phyloP scores from a whole-genome alignment of 495 filamentous ascomycete genomes.

The Neurospora hispaniola region DNA sequence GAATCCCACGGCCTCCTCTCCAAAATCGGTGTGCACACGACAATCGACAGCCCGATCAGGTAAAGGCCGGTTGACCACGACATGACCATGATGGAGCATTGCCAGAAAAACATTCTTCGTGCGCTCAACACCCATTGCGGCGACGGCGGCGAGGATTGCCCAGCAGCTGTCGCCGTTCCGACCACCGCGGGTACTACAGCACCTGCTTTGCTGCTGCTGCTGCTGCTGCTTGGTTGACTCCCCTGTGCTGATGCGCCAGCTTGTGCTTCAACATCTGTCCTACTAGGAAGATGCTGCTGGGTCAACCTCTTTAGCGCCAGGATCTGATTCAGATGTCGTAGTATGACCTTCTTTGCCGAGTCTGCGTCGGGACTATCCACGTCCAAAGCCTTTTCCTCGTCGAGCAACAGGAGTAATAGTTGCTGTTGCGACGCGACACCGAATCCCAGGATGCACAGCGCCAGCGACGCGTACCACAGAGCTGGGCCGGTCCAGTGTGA shows the following conservation, averaged over 20 bases:
- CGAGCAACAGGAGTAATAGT: not conserved
- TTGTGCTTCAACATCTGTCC: not conserved
- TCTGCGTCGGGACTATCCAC: not conserved
- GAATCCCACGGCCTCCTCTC: not conserved
- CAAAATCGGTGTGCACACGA: constrained; percentile 5
- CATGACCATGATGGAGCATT: constrained; percentile 6
- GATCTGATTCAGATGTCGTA: constrained; percentile 1
- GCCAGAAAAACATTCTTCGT: constrained; percentile 1
- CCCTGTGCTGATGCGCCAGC: not conserved
- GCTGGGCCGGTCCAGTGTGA: constrained; percentile 4
- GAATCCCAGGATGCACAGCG: not conserved
- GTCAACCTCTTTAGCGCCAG: not conserved
- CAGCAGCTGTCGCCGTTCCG: not conserved
- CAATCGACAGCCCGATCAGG: not conserved
- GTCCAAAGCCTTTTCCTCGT: not conserved
- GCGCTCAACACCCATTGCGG: not conserved
- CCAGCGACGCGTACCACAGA: constrained; percentile 1
- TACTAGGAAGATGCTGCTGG: not conserved
- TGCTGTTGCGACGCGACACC: constrained; percentile 1
- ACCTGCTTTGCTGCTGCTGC: not conserved
- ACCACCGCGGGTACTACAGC: not conserved
- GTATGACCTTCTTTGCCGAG: not conserved
- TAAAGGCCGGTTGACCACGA: constrained; percentile 2
- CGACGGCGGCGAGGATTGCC: not conserved
- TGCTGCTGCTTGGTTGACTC: not conserved